Conservation (phyloP, 257 asterid genomes). For the Solanum tacnaense region DNA sequence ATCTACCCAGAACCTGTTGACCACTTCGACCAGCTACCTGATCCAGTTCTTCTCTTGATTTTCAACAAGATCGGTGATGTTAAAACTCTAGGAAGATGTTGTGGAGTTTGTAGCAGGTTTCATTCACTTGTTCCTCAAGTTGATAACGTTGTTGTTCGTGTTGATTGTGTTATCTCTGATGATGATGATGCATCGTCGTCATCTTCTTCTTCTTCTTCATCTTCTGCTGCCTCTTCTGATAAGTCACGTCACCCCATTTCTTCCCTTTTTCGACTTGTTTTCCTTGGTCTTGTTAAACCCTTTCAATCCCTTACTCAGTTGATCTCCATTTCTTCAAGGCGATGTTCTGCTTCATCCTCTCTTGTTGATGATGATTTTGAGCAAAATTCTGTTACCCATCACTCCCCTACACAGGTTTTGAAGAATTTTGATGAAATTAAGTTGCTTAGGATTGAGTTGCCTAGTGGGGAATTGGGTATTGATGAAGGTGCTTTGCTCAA, state of each 20-base stretch:
- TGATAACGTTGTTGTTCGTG: conserved; percentile 78
- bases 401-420: conserved; percentile 70
- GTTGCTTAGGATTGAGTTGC: conserved; percentile 61
- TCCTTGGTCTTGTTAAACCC: conserved; percentile 60
- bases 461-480: conserved; percentile 70
- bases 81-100: conserved; percentile 77
- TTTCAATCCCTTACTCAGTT: conserved; percentile 60
- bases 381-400: conserved; percentile 57
- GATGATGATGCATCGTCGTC: conserved; percentile 32
- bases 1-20: conserved; percentile 50
- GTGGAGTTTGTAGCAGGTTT: conserved; percentile 63
- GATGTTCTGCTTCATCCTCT: conserved; percentile 14
- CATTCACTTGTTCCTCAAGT: conserved; percentile 74
- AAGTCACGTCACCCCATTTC: conserved; percentile 57
- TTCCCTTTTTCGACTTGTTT: conserved; percentile 45
- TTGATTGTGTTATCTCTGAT: conserved; percentile 90
- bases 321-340: conserved; percentile 27
- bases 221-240: conserved; percentile 12
- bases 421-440: conserved; percentile 63
- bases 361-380: conserved; percentile 29
- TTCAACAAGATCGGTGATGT: conserved; percentile 90
- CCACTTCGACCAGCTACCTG: conserved; percentile 68
- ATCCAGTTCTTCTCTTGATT: conserved; percentile 55
- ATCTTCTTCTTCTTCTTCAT: neutral
- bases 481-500: conserved; percentile 66